Conservation (phyloP, 352 stramenopile genomes). For the Phytophthora boehmeriae region DNA sequence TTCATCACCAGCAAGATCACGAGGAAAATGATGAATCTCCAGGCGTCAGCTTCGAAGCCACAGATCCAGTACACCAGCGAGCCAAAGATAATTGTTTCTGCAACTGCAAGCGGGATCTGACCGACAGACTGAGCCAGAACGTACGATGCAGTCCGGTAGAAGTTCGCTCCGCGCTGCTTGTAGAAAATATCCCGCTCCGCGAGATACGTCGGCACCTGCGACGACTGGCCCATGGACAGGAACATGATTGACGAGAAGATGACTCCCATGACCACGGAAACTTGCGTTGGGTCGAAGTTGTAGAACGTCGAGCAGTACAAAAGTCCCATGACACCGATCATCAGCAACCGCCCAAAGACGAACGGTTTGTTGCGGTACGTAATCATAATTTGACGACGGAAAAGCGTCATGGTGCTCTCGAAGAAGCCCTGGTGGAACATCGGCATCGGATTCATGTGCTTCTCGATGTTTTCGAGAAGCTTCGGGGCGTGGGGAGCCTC, state of each 20-base stretch:
- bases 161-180: conserved; percentile 80
- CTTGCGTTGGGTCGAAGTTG: conserved; percentile 43
- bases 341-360: conserved; percentile 41
- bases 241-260: conserved; percentile 87
- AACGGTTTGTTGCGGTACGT: conserved; percentile 58
- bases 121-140: conserved; percentile 42
- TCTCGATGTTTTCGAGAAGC: conserved; percentile 20
- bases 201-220: conserved; percentile 76
- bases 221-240: conserved; percentile 68
- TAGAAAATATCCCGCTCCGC: conserved; percentile 67
- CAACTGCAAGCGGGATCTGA: conserved; percentile 45
- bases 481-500: conserved; percentile 17
- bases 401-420: conserved; percentile 33
- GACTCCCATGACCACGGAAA: conserved; percentile 70
- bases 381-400: conserved; percentile 65
- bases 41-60: conserved; percentile 45
- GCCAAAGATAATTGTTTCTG: conserved; percentile 84
- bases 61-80: conserved; percentile 86
- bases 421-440: conserved; percentile 41
- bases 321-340: conserved; percentile 50
- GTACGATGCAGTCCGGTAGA: conserved; percentile 75
- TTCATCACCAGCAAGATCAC: conserved; percentile 48
- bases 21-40: conserved; percentile 48
- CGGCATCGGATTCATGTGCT: conserved; percentile 38
- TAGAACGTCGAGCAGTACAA: conserved; percentile 54